phyloP scores from a whole-genome alignment of 768 basidiomycete species.

The Mycena leptocephala region DNA sequence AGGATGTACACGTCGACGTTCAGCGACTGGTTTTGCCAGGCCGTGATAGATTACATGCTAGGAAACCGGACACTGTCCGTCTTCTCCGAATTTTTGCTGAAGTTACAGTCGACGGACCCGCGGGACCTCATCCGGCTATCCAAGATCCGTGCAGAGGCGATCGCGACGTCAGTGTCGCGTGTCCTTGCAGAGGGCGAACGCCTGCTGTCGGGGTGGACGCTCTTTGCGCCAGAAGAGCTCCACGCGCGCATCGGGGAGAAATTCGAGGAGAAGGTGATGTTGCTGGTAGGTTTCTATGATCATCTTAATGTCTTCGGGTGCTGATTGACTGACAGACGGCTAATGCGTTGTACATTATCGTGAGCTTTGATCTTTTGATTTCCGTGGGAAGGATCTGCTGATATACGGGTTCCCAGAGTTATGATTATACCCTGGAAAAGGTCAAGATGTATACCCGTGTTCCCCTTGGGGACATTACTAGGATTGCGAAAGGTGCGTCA shows the following conservation, averaged over 20 bases:
- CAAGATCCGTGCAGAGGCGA: constrained; percentile 92
- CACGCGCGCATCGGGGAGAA: constrained; percentile 82
- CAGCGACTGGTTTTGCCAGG: constrained; percentile 97
- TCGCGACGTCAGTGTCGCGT: constrained; percentile 88
- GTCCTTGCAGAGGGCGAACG: constrained; percentile 85
- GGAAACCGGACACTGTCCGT: constrained; percentile 90
- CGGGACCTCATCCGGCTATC: constrained; percentile 90
- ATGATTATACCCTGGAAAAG: constrained; percentile 94
- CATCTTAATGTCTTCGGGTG: neutral
- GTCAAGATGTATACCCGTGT: constrained; percentile 93
- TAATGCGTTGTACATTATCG: constrained; percentile 83
- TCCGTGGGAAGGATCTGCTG: neutral
- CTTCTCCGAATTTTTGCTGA: constrained; percentile 94
- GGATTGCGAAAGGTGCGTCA: constrained; percentile 81
- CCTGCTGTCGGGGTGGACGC: constrained; percentile 90
- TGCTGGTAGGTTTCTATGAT: constrained; percentile 75
- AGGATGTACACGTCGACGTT: constrained; percentile 93
- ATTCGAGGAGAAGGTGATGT: constrained; percentile 95
- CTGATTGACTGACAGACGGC: constrained; percentile 44
- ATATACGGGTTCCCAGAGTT: constrained; percentile 70
- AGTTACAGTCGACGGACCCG: constrained; percentile 93
- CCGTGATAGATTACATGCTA: constrained; percentile 93
- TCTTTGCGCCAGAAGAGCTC: constrained; percentile 87
- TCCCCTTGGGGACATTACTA: constrained; percentile 85
- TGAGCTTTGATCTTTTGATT: constrained; percentile 59